Conservation (phyloP, 192 early-diverging fungal species). For the Spizellomyces sp. region DNA sequence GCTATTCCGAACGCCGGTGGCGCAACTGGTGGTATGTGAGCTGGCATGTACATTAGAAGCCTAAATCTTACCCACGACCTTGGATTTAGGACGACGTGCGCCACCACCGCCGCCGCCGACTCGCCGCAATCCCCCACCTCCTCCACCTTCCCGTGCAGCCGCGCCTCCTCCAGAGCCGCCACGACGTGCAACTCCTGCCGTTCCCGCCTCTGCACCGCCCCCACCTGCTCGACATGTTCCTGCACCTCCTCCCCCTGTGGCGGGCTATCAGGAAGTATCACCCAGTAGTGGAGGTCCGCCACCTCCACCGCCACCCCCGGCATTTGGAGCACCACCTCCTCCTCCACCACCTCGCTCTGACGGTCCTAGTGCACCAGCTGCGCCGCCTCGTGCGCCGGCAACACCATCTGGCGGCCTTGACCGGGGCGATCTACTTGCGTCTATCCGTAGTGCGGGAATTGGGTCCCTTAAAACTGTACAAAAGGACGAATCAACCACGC, state of each 20-base stretch:
- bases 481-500: constrained; percentile 13
- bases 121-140: constrained; percentile 30
- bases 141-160: constrained; percentile 25
- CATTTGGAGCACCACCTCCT: constrained; percentile 22
- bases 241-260: constrained; percentile 9
- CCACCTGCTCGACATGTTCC: constrained; percentile 20
- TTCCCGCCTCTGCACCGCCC: background rate
- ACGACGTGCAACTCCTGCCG: background rate
- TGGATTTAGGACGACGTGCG: constrained; percentile 1
- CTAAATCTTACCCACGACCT: background rate
- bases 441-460: constrained; percentile 37
- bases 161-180: constrained; percentile 30
- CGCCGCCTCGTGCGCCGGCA: constrained; percentile 24
- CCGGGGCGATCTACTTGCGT: constrained; percentile 28
- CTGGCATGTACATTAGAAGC: background rate
- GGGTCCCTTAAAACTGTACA: constrained; percentile 28
- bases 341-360: constrained; percentile 33
- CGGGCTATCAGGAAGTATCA: background rate
- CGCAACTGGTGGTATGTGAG: background rate
- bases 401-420: constrained; percentile 21
- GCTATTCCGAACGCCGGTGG: background rate
- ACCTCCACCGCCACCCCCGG: constrained; percentile 28
- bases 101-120: constrained; percentile 40
- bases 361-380: constrained; percentile 9
- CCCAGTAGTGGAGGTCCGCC: constrained; percentile 12